A percentile compares a stretch with the other conserved stretches of the same genome.
These are phyloP conservation scores for Eucommia ulmoides DNA, from an alignment of 257 asterid genomes.

Conservation along the genomic window DNA sequence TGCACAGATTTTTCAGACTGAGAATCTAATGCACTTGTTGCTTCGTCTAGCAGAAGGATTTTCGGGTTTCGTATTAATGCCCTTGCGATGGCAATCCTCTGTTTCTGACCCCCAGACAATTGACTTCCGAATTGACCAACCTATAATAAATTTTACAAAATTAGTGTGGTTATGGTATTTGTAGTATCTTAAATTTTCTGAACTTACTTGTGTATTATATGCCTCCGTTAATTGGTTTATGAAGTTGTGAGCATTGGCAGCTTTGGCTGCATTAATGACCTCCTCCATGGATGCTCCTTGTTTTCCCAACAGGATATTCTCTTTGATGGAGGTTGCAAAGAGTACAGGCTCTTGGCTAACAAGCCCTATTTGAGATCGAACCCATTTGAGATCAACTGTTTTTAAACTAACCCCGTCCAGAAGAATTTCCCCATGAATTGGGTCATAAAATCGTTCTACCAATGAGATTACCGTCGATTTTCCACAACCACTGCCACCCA, in stretches of 20 bases:
- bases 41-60: not conserved
- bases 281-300: conserved; percentile 16
- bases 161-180: too few relatives aligned
- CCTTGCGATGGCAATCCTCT: not conserved
- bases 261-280: not conserved
- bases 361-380: conserved; percentile 61
- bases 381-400: conserved; percentile 49
- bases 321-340: conserved; percentile 61
- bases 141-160: not conserved
- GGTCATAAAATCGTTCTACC: conserved; percentile 72
- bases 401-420: conserved; percentile 47
- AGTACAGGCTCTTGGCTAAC: conserved; percentile 75
- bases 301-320: conserved; percentile 57
- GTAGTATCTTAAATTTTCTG: too few relatives aligned
- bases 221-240: not conserved
- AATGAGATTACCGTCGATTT: conserved; percentile 55
- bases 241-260: not conserved
- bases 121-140: not conserved
- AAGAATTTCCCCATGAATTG: conserved; percentile 42
- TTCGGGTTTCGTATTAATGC: not conserved
- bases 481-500: conserved; percentile 81
- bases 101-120: not conserved
- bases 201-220: not conserved
- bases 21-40: conserved; percentile 1
- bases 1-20: not conserved